phyloP scores from a whole-genome alignment of 179 eudicot genomes.

The Silene coronaria region DNA sequence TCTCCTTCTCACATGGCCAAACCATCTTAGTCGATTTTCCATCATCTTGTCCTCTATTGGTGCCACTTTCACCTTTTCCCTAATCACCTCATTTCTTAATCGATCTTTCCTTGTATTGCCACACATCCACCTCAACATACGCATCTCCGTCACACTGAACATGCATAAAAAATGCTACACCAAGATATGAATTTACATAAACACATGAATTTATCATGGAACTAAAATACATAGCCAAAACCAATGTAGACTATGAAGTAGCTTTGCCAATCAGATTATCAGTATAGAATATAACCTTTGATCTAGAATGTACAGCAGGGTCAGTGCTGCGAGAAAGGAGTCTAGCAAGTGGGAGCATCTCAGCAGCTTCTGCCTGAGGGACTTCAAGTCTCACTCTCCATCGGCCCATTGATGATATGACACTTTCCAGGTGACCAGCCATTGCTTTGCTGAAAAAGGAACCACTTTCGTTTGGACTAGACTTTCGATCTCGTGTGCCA shows the following conservation, averaged over 20 bases:
- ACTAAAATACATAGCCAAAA: not conserved
- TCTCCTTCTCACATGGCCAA: too few species aligned
- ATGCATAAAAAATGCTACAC: constrained; percentile 1
- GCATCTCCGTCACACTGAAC: too few species aligned
- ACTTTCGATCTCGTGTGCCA: constrained; percentile 78
- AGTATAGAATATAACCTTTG: constrained; percentile 57
- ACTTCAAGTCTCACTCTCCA: constrained; percentile 99
- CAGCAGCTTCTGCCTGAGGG: constrained; percentile 96
- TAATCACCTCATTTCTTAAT: too few species aligned
- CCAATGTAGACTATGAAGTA: not conserved
- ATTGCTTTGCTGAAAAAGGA: constrained; percentile 71
- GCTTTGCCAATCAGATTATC: not conserved
- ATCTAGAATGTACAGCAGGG: constrained; percentile 92
- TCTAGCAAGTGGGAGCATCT: constrained; percentile 99
- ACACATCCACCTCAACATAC: too few species aligned
- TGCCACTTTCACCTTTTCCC: too few species aligned
- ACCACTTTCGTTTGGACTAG: constrained; percentile 56
- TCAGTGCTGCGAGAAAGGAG: constrained; percentile 94
- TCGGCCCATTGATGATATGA: constrained; percentile 96
- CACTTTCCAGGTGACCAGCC: constrained; percentile 86
- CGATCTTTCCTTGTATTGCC: too few species aligned
- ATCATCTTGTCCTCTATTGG: too few species aligned
- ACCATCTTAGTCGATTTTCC: too few species aligned
- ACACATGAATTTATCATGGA: not conserved
- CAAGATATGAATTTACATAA: not conserved